These are phyloP conservation scores for Panicum hallii DNA, from an alignment of 202 grass and related monocot genomes.

Conservation along the genomic window DNA sequence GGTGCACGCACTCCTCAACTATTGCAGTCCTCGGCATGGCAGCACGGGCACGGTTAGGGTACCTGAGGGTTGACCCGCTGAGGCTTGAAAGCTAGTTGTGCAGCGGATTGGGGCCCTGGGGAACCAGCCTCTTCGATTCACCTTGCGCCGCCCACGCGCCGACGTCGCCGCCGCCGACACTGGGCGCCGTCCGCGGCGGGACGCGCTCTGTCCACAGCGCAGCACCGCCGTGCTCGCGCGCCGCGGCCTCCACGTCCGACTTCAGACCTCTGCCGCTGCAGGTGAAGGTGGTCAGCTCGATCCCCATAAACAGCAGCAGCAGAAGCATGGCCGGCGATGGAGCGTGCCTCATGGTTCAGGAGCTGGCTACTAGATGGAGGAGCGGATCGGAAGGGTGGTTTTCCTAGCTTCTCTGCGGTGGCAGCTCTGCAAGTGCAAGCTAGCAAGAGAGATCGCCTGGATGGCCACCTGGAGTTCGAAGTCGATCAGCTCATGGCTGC, in stretches of 20 bases:
- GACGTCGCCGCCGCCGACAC: conserved; percentile 22
- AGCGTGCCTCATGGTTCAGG: conserved; percentile 43
- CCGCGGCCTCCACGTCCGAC: conserved; percentile 9
- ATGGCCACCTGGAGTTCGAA: not conserved
- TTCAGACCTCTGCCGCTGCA: conserved; percentile 45
- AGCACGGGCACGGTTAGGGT: not conserved
- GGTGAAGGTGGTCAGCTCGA: conserved; percentile 40
- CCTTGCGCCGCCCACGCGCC: conserved; percentile 25
- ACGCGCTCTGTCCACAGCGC: not conserved
- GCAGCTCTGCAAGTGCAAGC: not conserved
- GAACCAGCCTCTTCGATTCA: conserved; percentile 71
- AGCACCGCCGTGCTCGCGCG: not conserved
- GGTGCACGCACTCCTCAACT: not conserved
- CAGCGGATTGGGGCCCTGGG: conserved; percentile 81
- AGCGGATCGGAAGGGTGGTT: conserved; percentile 16
- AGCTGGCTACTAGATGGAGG: conserved; percentile 3
- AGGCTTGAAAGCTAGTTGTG: conserved; percentile 58
- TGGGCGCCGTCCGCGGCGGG: conserved; percentile 14
- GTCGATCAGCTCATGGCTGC: not conserved
- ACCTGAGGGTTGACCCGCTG: not conserved
- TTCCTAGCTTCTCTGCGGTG: not conserved
- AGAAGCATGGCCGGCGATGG: conserved; percentile 47
- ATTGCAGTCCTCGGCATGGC: conserved; percentile 5
- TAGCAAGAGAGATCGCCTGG: conserved; percentile 21
- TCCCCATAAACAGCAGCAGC: conserved; percentile 41